Conservation (phyloP, 768 basidiomycete species). For the Tubosaeta sp. region DNA sequence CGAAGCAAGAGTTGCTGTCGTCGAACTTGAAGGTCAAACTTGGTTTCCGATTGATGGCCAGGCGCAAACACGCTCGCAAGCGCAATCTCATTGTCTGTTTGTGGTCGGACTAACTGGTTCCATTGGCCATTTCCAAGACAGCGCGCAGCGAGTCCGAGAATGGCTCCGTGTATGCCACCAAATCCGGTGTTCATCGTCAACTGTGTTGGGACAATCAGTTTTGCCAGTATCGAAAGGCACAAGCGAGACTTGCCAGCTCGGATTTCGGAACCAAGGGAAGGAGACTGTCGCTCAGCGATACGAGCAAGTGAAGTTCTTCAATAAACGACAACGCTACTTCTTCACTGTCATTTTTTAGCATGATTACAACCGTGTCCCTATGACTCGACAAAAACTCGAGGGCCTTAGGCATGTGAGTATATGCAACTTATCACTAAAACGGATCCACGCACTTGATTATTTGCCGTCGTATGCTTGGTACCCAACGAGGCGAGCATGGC, state of each 20-base stretch:
- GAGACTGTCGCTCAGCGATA: constrained; percentile 65
- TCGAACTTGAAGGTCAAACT: constrained; percentile 56
- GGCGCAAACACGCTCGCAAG: constrained; percentile 52
- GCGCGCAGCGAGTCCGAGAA: constrained; percentile 69
- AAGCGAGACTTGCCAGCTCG: constrained; percentile 59
- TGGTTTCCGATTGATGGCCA: constrained; percentile 49
- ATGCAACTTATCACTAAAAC: background rate
- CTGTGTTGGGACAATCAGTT: constrained; percentile 26
- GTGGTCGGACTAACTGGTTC: constrained; percentile 53
- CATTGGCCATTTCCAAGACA: constrained; percentile 59
- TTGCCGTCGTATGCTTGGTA: constrained; percentile 57
- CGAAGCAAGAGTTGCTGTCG: constrained; percentile 55
- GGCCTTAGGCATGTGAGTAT: constrained; percentile 42
- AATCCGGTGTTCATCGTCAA: constrained; percentile 70
- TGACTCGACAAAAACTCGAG: constrained; percentile 80
- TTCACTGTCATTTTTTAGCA: constrained; percentile 72
- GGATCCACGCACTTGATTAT: constrained; percentile 55
- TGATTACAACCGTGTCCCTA: constrained; percentile 75
- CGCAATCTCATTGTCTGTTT: constrained; percentile 61
- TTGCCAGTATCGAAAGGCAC: background rate
- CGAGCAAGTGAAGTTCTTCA: constrained; percentile 76
- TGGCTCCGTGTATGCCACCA: constrained; percentile 78
- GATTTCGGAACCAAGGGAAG: constrained; percentile 69
- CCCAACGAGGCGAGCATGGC: constrained; percentile 78
- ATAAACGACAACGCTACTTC: constrained; percentile 60